Percentiles rank a stretch among this genome's conserved stretches.
Conservation (phyloP, 1,284 basidiomycete genomes). For the Kwoniella shivajii region DNA sequence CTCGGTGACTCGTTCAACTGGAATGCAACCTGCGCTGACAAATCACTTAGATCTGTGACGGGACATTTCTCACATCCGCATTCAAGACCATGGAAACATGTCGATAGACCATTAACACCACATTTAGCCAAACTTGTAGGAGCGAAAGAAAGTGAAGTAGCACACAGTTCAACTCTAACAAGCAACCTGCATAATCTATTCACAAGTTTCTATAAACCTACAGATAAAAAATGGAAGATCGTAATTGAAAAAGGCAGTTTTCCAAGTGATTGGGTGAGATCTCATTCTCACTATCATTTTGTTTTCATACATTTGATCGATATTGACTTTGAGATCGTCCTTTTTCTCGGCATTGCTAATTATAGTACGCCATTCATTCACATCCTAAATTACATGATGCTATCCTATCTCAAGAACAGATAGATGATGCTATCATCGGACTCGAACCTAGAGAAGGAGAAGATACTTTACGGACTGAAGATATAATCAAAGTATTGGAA, state of each 20-base stretch:
- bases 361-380: conserved; percentile 89
- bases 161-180: conserved; percentile 91
- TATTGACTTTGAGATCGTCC: too few relatives aligned
- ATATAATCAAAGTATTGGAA: conserved; percentile 78
- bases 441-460: conserved; percentile 79
- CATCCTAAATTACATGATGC: conserved; percentile 75
- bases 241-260: conserved; percentile 93
- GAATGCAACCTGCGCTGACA: too few relatives aligned
- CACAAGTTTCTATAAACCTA: conserved; percentile 90
- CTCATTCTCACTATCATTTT: neutral
- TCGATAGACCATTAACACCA: conserved; percentile 71
- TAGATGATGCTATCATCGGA: conserved; percentile 68
- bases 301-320: too few relatives aligned
- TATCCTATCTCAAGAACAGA: conserved; percentile 65
- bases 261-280: conserved; percentile 85
- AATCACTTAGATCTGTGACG: conserved; percentile 73
- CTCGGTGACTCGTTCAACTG: too few relatives aligned
- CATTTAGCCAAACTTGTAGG: conserved; percentile 83
- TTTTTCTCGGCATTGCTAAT: neutral
- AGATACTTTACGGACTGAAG: conserved; percentile 82
- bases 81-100: conserved; percentile 78
- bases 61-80: conserved; percentile 91
- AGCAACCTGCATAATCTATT: conserved; percentile 94
- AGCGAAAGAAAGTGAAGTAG: conserved; percentile 83
- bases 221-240: conserved; percentile 80